Conservation (phyloP, 352 stramenopile genomes). For the Hyaloperonospora brassicae region DNA sequence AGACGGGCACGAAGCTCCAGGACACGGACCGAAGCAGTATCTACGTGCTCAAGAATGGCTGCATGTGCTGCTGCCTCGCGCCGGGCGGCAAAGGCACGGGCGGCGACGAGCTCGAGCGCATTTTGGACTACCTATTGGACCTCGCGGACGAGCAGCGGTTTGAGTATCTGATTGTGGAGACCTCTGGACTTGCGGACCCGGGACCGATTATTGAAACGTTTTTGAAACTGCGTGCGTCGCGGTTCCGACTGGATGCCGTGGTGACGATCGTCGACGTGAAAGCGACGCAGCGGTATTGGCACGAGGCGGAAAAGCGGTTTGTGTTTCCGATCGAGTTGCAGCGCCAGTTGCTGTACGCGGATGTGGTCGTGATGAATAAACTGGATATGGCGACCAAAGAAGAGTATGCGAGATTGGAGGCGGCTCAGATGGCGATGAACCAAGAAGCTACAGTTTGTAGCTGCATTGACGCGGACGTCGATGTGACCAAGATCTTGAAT, state of each 20-base stretch:
- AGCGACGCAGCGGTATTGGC: conserved; percentile 42
- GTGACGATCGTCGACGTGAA: conserved; percentile 93
- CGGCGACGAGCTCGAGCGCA: conserved; percentile 85
- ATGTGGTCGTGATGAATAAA: conserved; percentile 71
- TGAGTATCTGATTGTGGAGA: conserved; percentile 96
- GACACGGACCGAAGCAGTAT: conserved; percentile 83
- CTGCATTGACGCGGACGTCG: conserved; percentile 46
- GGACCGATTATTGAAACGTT: conserved; percentile 97
- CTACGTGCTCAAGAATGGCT: conserved; percentile 97
- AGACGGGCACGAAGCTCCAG: conserved; percentile 23
- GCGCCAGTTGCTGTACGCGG: conserved; percentile 56
- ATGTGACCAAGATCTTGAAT: conserved; percentile 46
- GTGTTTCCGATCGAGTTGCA: conserved; percentile 54
- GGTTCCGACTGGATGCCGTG: conserved; percentile 93
- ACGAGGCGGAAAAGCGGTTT: conserved; percentile 16
- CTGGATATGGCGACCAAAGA: conserved; percentile 40
- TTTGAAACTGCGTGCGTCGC: conserved; percentile 81
- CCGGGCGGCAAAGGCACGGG: conserved; percentile 74
- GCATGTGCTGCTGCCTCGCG: conserved; percentile 96
- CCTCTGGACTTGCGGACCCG: conserved; percentile 93
- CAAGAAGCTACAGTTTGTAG: conserved; percentile 36
- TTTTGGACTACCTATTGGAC: conserved; percentile 82
- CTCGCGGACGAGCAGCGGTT: conserved; percentile 80
- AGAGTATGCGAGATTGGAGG: conserved; percentile 29
- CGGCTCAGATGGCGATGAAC: conserved; percentile 34